Conservation (phyloP, 2,329 filamentous ascomycete species). For the Polytolypa hystricis region DNA sequence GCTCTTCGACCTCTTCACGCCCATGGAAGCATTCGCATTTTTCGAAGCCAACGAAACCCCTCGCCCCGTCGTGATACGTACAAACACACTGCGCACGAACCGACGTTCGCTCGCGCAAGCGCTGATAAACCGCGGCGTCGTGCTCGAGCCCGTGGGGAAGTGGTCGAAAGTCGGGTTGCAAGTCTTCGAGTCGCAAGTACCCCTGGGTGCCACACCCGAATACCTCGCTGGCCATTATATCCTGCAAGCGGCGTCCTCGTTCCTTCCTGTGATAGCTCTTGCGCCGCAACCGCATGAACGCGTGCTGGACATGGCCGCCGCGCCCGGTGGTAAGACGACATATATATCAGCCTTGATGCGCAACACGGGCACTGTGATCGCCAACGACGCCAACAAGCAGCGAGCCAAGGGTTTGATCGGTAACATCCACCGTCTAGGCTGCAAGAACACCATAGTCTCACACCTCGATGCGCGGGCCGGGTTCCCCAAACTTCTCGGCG, state of each 20-base stretch:
- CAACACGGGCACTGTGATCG: slow-evolving; percentile 90
- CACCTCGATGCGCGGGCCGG: slow-evolving; percentile 81
- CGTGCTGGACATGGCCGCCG: slow-evolving; percentile 87
- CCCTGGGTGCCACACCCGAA: slow-evolving; percentile 88
- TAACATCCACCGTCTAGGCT: slow-evolving; percentile 90
- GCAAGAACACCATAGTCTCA: slow-evolving; percentile 88
- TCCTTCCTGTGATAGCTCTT: slow-evolving; percentile 94
- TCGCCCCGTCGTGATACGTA: slow-evolving; percentile 87
- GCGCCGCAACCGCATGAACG: slow-evolving; percentile 89
- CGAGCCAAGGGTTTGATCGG: slow-evolving; percentile 95
- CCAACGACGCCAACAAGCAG: slow-evolving; percentile 89
- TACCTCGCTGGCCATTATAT: slow-evolving; percentile 98
- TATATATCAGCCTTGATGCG: slow-evolving; percentile 96
- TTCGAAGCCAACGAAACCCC: slow-evolving; percentile 98
- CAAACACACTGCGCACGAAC: slow-evolving; percentile 79
- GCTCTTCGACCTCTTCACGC: slow-evolving; percentile 82
- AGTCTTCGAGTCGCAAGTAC: slow-evolving; percentile 80
- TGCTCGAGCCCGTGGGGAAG: slow-evolving; percentile 91
- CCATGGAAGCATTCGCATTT: slow-evolving; percentile 90
- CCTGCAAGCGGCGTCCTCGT: slow-evolving; percentile 89
- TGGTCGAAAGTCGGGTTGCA: slow-evolving; percentile 98
- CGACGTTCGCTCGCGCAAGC: slow-evolving; percentile 76
- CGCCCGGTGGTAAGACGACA: slow-evolving; percentile 91
- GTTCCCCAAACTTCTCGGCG: slow-evolving; percentile 88
- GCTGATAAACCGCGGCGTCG: slow-evolving; percentile 91